Evolutionary conservation across 2,329 filamentous ascomycete species (phyloP), one percentile per base, ranked within the genome.

Genomic region (Trichophyton rubrum): DNA sequence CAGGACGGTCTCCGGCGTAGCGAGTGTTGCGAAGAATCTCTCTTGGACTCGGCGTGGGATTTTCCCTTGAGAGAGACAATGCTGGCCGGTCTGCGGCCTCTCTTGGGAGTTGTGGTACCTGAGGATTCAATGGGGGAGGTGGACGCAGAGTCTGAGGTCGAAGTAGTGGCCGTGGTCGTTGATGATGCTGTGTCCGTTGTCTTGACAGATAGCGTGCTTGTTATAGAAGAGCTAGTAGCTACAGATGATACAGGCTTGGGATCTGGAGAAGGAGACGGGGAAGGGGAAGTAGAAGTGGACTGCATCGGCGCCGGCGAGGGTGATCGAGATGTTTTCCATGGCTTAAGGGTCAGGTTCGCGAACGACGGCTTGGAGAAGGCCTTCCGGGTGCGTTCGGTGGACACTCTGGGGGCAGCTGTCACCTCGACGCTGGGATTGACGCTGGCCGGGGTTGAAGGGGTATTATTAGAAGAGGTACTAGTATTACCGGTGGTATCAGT

Each of bases 281-380:
- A 64, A 1, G 70, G 68, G 15, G 63, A 65, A 17, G 62, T 61
- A 13, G 70, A 72, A 30, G 51, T 3, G 9, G 49, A 27, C 5
- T 11, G 49, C 3, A 17, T 2, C 78, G 45, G 20, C 8, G 11
- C 45, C 1, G 45, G 77, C 20, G 78, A 79, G 6, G 78, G 74
- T 3, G 78, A 77, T 62, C 77, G 73, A 27, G 77, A 78, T 3
- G 71, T 69, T 57, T 73, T 73, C 79, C 79, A 82, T 60, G 78
- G 77, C 68, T 78, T 80, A 56, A 78, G 74, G 38, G 78, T 77
- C 59, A 82, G 71, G 53, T 72, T 78, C 56, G 76, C 76, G 64
- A 81, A 72, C 24, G 79, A 75, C 75, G 77, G 5, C 33, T 57
- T 57, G 3, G 55, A 40, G 35, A 57, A 57, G 55, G n/a, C 27